These are phyloP conservation scores for Eucalyptus regnans DNA, from an alignment of 345 rosid species.

Conservation along the genomic window DNA sequence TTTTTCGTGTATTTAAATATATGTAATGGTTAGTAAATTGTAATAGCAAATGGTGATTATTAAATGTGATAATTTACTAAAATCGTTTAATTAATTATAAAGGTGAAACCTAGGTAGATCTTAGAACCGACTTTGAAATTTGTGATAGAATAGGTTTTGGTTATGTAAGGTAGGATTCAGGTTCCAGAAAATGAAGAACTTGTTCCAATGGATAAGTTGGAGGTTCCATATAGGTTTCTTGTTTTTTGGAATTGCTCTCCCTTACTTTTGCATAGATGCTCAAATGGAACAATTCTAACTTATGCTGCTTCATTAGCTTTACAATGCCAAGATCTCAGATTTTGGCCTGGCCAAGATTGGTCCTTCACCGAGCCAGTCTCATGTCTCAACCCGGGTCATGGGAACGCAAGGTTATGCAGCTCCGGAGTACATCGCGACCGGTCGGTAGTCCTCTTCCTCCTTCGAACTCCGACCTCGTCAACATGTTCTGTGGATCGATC, in stretches of 20 bases:
- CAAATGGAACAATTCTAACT: neutral
- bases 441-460: neutral
- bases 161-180: accelerated
- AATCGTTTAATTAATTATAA: no score
- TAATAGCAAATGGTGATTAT: accelerated
- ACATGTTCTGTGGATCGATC: slow-evolving; percentile 6
- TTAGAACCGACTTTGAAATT: accelerated
- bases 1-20: no score
- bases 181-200: accelerated
- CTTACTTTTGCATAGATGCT: neutral
- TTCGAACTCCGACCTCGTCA: neutral
- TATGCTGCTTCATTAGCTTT: slow-evolving; percentile 23
- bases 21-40: accelerated
- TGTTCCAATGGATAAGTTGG: accelerated
- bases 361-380: slow-evolving; percentile 89
- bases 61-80: no score
- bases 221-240: no score
- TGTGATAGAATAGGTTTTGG: no score
- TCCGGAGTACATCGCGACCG: slow-evolving; percentile 72
- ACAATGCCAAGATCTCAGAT: slow-evolving; percentile 80
- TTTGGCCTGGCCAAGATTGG: slow-evolving; percentile 88
- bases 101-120: no score
- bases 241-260: no score
- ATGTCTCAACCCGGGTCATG: slow-evolving; percentile 80
- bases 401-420: slow-evolving; percentile 93